Conservation (phyloP, 768 basidiomycete species). For the Suillus subaureus region DNA sequence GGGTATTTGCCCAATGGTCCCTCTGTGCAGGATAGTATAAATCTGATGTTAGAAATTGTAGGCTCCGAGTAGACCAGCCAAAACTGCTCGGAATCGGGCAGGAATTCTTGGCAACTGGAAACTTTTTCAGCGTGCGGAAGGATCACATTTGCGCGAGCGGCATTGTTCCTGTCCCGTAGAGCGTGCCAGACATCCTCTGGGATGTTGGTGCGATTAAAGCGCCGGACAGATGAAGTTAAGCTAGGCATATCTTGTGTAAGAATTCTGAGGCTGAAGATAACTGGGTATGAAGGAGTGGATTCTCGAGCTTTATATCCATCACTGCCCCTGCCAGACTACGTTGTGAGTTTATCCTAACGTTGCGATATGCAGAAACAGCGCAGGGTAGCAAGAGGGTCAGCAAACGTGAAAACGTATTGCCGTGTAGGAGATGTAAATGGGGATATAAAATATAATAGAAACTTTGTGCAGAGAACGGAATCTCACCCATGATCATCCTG, state of each 20-base stretch:
- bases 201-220: constrained; percentile 24
- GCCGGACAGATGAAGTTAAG: constrained; percentile 5
- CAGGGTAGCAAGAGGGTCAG: neutral
- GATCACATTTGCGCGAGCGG: constrained; percentile 48
- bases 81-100: constrained; percentile 33
- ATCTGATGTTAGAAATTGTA: constrained; percentile 37
- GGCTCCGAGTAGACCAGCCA: constrained; percentile 52
- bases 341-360: neutral
- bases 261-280: constrained; percentile 20
- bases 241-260: constrained; percentile 19
- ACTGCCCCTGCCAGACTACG: neutral
- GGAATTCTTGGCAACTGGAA: constrained; percentile 30
- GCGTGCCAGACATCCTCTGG: constrained; percentile 29
- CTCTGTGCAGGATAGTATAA: constrained; percentile 50
- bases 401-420: neutral
- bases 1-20: constrained; percentile 50
- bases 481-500: neutral
- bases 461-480: neutral
- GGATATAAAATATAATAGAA: neutral
- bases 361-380: neutral
- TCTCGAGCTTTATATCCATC: constrained; percentile 1
- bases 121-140: constrained; percentile 52
- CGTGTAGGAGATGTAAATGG: no score
- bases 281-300: constrained; percentile 12
- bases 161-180: constrained; percentile 25